Conservation (phyloP, 164 flowering plant species). For the Euptelea pleiosperma region DNA sequence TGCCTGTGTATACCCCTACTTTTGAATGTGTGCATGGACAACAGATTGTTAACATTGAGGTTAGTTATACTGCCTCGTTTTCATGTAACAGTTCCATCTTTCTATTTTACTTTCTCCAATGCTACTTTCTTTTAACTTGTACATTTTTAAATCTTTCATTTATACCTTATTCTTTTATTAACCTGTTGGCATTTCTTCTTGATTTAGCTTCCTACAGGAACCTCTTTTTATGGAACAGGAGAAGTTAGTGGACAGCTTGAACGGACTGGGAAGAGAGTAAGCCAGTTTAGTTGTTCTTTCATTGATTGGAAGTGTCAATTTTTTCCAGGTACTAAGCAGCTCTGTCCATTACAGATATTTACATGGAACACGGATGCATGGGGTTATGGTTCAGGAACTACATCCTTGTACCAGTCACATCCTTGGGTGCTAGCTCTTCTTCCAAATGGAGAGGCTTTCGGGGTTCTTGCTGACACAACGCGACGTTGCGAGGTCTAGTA, state of each 20-base stretch:
- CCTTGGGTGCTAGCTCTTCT: constrained; percentile 94
- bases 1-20: constrained; percentile 61
- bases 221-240: constrained; percentile 89
- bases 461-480: constrained; percentile 93
- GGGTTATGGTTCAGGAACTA: constrained; percentile 86
- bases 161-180: neutral
- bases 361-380: constrained; percentile 90
- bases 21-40: constrained; percentile 51
- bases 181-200: constrained; percentile 7
- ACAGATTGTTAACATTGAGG: constrained; percentile 75
- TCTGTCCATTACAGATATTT: constrained; percentile 45
- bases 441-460: constrained; percentile 81
- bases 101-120: neutral
- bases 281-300: constrained; percentile 11
- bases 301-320: neutral
- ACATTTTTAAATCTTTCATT: neutral
- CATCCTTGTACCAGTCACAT: constrained; percentile 92
- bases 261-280: constrained; percentile 85
- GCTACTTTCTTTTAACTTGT: neutral
- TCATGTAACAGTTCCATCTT: neutral
- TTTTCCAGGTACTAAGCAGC: constrained; percentile 5
- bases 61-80: constrained; percentile 17
- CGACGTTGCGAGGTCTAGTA: constrained; percentile 71
- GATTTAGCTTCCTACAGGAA: constrained; percentile 72
- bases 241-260: constrained; percentile 93